These are phyloP conservation scores for Penicillium sp. DNA, from an alignment of 2,329 filamentous ascomycete species.

Conservation along the genomic window DNA sequence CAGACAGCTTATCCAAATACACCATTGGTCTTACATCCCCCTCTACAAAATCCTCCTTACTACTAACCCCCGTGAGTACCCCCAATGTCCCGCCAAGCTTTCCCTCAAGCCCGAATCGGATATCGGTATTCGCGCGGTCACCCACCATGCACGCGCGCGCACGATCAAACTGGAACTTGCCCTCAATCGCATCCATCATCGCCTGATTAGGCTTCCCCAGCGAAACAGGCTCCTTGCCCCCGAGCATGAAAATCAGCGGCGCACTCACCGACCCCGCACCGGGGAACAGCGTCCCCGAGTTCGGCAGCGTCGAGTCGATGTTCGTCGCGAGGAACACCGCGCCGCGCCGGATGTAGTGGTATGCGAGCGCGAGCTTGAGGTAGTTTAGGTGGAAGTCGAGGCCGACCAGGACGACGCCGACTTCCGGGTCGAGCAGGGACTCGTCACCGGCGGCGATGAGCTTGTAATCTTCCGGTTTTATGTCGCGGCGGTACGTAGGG, in stretches of 20 bases:
- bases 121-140: slow-evolving; percentile 92
- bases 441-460: slow-evolving; percentile 73
- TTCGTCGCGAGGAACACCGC: slow-evolving; percentile 93
- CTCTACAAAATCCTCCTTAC: slow-evolving; percentile 82
- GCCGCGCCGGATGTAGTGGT: slow-evolving; percentile 80
- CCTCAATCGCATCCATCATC: slow-evolving; percentile 99
- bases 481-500: slow-evolving; percentile 74
- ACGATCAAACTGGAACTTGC: slow-evolving; percentile 88
- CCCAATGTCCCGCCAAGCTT: slow-evolving; percentile 88
- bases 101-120: slow-evolving; percentile 91
- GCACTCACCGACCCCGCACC: slow-evolving; percentile 84
- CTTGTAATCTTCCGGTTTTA: slow-evolving; percentile 79
- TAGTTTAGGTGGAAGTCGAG: slow-evolving; percentile 97
- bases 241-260: slow-evolving; percentile 74
- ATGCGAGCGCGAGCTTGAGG: slow-evolving; percentile 82
- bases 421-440: slow-evolving; percentile 79
- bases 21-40: slow-evolving; percentile 75
- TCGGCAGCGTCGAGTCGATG: slow-evolving; percentile 86
- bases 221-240: slow-evolving; percentile 70
- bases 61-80: slow-evolving; percentile 85
- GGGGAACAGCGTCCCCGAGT: slow-evolving; percentile 81
- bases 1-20: slow-evolving; percentile 84
- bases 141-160: slow-evolving; percentile 92
- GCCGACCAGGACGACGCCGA: slow-evolving; percentile 86
- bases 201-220: slow-evolving; percentile 95